These are phyloP conservation scores for Volutella citrinella DNA, from an alignment of 2,329 filamentous ascomycete species.

Conservation along the genomic window DNA sequence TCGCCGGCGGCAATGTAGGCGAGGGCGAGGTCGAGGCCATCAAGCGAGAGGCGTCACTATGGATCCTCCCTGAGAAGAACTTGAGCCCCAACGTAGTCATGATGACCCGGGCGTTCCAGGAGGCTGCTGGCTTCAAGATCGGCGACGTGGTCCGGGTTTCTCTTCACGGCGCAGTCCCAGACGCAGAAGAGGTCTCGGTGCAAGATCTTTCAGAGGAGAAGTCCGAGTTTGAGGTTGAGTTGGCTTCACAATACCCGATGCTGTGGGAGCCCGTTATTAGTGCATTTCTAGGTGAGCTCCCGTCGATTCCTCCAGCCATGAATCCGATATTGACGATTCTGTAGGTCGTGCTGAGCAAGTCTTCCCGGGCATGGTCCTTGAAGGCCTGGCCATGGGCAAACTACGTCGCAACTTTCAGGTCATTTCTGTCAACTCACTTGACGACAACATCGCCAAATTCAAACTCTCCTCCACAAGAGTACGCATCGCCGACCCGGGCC, in stretches of 20 bases:
- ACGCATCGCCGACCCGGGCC: constrained; percentile 34
- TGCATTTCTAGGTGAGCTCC: constrained; percentile 30
- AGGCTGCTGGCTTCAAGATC: constrained; percentile 68
- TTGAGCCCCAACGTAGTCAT: constrained; percentile 66
- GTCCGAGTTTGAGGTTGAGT: constrained; percentile 29
- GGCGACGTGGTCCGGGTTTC: constrained; percentile 62
- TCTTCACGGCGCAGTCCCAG: constrained; percentile 52
- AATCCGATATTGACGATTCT: too few relatives aligned
- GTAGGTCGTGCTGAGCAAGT: constrained; percentile 64
- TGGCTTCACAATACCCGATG: constrained; percentile 24
- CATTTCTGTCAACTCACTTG: constrained; percentile 51
- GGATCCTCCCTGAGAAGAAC: constrained; percentile 54
- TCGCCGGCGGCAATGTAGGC: constrained; percentile 17
- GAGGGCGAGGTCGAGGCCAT: constrained; percentile 14
- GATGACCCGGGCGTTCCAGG: constrained; percentile 71
- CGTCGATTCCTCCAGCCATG: neutral
- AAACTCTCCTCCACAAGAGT: constrained; percentile 34
- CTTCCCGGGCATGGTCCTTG: constrained; percentile 68
- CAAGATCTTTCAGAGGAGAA: constrained; percentile 51
- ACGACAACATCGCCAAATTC: constrained; percentile 43
- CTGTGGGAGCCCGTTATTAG: constrained; percentile 37
- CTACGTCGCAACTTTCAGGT: constrained; percentile 49
- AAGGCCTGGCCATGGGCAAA: constrained; percentile 45
- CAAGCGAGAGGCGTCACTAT: constrained; percentile 46
- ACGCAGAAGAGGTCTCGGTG: constrained; percentile 57